A percentile compares a stretch with the other conserved stretches of the same genome.
These are phyloP conservation scores for Cladosporium oxysporum DNA, from an alignment of 2,329 filamentous ascomycete genomes.

Conservation along the genomic window DNA sequence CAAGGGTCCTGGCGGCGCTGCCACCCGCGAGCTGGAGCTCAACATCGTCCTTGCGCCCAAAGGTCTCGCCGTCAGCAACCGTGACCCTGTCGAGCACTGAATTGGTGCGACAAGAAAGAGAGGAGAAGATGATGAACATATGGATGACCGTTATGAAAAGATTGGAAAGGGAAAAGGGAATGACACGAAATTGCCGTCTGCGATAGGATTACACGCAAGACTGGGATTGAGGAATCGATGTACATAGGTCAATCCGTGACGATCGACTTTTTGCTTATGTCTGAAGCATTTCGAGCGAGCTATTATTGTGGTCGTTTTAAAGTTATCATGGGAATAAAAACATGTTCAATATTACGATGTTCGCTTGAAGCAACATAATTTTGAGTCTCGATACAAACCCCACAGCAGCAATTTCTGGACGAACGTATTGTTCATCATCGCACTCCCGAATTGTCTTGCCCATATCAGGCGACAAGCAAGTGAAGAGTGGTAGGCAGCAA, in stretches of 20 bases:
- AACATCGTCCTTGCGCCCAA: slow-evolving; percentile 58
- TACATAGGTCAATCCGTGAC: not conserved
- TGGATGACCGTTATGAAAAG: not conserved
- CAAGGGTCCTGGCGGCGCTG: slow-evolving; percentile 35
- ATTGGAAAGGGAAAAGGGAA: not conserved
- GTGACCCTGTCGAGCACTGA: slow-evolving; percentile 19
- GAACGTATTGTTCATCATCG: no score
- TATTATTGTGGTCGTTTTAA: not conserved
- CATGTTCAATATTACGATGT: not conserved
- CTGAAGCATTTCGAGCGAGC: not conserved
- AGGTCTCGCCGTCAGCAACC: slow-evolving; percentile 17
- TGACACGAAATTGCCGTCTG: not conserved
- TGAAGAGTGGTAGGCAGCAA: no score
- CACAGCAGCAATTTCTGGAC: no score
- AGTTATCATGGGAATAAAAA: not conserved
- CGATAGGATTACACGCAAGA: not conserved
- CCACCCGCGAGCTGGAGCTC: slow-evolving; percentile 56
- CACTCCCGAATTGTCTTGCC: no score
- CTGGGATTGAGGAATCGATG: not conserved
- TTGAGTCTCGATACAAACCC: no score
- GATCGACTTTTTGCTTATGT: not conserved
- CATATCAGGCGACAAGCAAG: no score
- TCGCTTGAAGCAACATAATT: not conserved
- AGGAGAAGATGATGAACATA: not conserved
- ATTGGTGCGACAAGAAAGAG: not conserved